Evolutionary conservation across 257 asterid species (phyloP).

Genomic region (Jacaranda copaia): DNA sequence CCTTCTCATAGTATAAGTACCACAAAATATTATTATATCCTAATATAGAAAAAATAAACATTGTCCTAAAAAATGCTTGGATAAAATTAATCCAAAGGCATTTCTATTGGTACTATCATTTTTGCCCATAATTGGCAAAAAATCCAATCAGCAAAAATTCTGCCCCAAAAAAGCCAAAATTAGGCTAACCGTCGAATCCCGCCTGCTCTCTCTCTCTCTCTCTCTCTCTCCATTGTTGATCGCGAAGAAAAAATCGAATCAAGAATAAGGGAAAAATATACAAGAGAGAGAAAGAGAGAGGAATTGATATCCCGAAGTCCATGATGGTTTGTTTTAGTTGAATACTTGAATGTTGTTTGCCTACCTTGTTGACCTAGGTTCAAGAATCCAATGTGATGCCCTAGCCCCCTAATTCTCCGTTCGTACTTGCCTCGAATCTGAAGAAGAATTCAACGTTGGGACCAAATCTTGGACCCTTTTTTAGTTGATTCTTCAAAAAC

Average conservation of each 20-base stretch:
- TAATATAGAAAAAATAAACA: not conserved
- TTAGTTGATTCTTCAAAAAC: slow-evolving; percentile 38
- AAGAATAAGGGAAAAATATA: slow-evolving; percentile 28
- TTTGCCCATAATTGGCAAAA: slow-evolving; percentile 3
- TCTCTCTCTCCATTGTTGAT: slow-evolving; percentile 41
- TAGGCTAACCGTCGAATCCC: slow-evolving; percentile 54
- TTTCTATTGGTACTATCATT: not conserved
- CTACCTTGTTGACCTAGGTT: slow-evolving; percentile 38
- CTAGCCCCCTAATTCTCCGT: slow-evolving; percentile 40
- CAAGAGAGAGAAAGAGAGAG: not conserved
- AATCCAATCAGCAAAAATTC: not conserved
- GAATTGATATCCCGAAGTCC: slow-evolving; percentile 28
- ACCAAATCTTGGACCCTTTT: slow-evolving; percentile 22
- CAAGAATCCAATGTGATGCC: slow-evolving; percentile 45
- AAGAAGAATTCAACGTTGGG: slow-evolving; percentile 35
- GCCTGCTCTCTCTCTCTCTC: slow-evolving; percentile 39
- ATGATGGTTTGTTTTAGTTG: slow-evolving; percentile 24
- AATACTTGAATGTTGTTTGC: slow-evolving; percentile 36
- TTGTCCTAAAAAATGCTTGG: not conserved
- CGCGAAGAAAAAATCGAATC: slow-evolving; percentile 39
- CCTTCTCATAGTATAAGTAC: not conserved
- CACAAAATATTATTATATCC: not conserved
- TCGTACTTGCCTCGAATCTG: slow-evolving; percentile 26
- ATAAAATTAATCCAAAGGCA: slow-evolving; percentile 15
- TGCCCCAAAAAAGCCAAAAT: slow-evolving; percentile 37